These are phyloP conservation scores for Pyracantha coccinea DNA, from an alignment of 331 rosid species.

Conservation along the genomic window DNA sequence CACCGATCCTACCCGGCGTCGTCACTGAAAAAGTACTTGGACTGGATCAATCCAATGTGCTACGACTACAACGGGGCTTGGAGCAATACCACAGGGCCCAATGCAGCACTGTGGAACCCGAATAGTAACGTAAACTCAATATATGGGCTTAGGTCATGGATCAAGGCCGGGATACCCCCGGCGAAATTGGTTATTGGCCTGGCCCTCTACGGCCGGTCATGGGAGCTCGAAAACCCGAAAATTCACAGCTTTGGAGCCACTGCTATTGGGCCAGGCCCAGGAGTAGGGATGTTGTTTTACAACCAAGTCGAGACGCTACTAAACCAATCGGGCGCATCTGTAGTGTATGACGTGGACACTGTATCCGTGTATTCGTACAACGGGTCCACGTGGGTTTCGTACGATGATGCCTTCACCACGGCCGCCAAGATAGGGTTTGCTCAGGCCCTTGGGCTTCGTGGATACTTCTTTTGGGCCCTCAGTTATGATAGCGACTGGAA, in stretches of 20 bases:
- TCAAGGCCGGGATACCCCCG: constrained; percentile 27
- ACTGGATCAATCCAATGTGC: constrained; percentile 62
- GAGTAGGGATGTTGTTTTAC: constrained; percentile 26
- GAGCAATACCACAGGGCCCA: constrained; percentile 51
- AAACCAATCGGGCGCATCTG: not conserved
- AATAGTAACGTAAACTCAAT: constrained; percentile 20
- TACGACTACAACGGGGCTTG: constrained; percentile 53
- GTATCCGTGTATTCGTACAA: constrained; percentile 38
- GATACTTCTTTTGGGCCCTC: constrained; percentile 83
- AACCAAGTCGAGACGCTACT: constrained; percentile 34
- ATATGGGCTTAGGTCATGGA: constrained; percentile 62
- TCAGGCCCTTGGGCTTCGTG: constrained; percentile 56
- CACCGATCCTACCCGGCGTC: constrained; percentile 31
- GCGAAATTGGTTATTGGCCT: constrained; percentile 54
- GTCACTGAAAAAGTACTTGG: constrained; percentile 33
- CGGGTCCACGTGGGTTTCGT: constrained; percentile 46
- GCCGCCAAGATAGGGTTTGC: constrained; percentile 49
- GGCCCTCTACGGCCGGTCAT: constrained; percentile 50
- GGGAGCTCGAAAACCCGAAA: constrained; percentile 39
- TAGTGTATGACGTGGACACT: constrained; percentile 49
- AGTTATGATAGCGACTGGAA: constrained; percentile 42
- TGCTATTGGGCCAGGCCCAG: constrained; percentile 43
- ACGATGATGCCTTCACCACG: constrained; percentile 29
- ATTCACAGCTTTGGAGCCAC: constrained; percentile 35
- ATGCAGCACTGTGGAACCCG: constrained; percentile 43